A percentile compares a stretch with the other conserved stretches of the same genome.
Conservation (phyloP, 352 stramenopile genomes). For the Pythium dissimile region DNA sequence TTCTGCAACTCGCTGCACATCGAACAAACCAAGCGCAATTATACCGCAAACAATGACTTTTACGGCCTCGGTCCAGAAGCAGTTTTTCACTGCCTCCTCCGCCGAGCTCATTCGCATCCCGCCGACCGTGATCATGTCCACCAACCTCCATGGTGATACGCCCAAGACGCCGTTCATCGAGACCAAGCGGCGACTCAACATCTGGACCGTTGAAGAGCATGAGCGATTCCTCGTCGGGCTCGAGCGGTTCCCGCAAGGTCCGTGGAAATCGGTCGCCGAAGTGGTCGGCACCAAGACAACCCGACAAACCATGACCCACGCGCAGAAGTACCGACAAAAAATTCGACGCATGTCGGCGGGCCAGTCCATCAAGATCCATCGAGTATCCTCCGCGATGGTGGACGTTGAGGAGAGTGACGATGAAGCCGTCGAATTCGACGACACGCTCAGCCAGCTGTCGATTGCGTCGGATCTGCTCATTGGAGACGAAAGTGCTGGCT, state of each 20-base stretch:
- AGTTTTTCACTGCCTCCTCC: constrained; percentile 5
- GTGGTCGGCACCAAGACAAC: constrained; percentile 7
- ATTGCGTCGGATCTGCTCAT: neutral
- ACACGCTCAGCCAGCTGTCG: neutral
- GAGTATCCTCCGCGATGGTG: neutral
- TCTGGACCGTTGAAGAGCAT: constrained; percentile 51
- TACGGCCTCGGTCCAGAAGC: neutral
- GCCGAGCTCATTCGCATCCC: constrained; percentile 8
- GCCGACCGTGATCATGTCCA: constrained; percentile 10
- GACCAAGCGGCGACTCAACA: constrained; percentile 6
- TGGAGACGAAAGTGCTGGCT: no score
- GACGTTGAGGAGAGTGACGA: neutral
- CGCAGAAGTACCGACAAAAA: constrained; percentile 27
- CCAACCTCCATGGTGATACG: constrained; percentile 1
- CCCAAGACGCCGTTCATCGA: constrained; percentile 7
- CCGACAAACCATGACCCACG: constrained; percentile 9
- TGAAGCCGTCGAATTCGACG: neutral
- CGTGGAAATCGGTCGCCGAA: constrained; percentile 4
- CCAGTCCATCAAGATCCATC: constrained; percentile 5
- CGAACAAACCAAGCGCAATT: neutral
- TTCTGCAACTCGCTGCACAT: neutral
- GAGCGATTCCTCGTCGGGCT: constrained; percentile 46
- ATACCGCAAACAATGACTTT: constrained; percentile 8
- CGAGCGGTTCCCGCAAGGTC: constrained; percentile 7
- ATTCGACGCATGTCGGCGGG: neutral